phyloP scores from a whole-genome alignment of 306 rosid genomes.

The Acacia confusa region DNA sequence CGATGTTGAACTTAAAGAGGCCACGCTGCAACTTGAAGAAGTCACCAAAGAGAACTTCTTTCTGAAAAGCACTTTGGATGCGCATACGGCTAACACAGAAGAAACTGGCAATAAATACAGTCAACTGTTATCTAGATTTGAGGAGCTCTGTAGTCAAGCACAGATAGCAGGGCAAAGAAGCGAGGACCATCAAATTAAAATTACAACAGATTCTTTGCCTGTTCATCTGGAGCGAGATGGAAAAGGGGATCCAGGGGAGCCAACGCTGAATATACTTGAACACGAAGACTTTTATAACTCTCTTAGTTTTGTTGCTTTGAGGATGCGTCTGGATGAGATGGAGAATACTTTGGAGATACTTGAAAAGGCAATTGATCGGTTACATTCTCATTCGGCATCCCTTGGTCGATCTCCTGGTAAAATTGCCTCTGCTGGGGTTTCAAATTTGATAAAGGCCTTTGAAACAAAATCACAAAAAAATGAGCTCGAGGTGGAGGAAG shows the following conservation, averaged over 20 bases:
- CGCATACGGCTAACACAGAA: constrained; percentile 49
- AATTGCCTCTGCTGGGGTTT: constrained; percentile 55
- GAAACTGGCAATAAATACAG: constrained; percentile 42
- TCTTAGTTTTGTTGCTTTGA: constrained; percentile 57
- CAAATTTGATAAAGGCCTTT: constrained; percentile 87
- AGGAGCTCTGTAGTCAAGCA: constrained; percentile 13
- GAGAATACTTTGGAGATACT: constrained; percentile 58
- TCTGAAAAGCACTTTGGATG: constrained; percentile 57
- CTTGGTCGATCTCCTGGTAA: constrained; percentile 47
- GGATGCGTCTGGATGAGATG: constrained; percentile 53
- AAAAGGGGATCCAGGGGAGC: constrained; percentile 33
- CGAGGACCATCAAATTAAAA: constrained; percentile 41
- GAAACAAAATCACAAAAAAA: constrained; percentile 64
- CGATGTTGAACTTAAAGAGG: constrained; percentile 57
- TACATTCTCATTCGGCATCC: constrained; percentile 47
- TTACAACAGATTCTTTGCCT: constrained; percentile 38
- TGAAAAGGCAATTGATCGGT: constrained; percentile 59
- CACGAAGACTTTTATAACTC: constrained; percentile 51
- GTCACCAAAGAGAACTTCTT: constrained; percentile 59
- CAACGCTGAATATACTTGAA: constrained; percentile 37
- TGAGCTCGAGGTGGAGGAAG: constrained; percentile 57
- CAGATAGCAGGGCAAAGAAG: constrained; percentile 33
- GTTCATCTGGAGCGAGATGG: constrained; percentile 37
- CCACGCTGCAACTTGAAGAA: constrained; percentile 51
- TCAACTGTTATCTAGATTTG: constrained; percentile 38